phyloP scores from a whole-genome alignment of 2,329 filamentous ascomycete species.

The Leptographium radiaticola region DNA sequence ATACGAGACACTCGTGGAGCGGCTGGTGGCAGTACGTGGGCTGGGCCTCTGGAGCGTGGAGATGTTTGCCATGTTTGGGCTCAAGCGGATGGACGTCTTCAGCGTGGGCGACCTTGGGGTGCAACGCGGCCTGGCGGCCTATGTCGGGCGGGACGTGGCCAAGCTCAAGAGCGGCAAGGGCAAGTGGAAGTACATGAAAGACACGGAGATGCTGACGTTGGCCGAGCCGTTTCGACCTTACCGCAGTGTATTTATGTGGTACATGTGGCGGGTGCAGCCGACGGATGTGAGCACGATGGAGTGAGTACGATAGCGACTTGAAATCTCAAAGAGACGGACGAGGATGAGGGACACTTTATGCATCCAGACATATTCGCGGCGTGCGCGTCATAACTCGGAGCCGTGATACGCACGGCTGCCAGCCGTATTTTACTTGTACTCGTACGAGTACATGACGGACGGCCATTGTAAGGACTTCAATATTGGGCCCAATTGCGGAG shows the following conservation, averaged over 20 bases:
- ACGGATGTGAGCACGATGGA: constrained; percentile 54
- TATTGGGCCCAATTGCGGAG: too few relatives aligned
- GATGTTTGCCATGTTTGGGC: constrained; percentile 95
- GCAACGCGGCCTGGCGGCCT: constrained; percentile 86
- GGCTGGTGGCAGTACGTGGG: constrained; percentile 73
- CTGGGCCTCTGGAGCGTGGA: constrained; percentile 86
- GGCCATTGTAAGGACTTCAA: too few relatives aligned
- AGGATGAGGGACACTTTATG: not conserved
- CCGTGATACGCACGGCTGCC: too few relatives aligned
- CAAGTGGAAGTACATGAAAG: constrained; percentile 97
- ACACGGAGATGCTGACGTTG: constrained; percentile 79
- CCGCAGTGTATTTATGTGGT: constrained; percentile 93
- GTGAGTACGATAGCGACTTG: not conserved
- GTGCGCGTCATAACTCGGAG: too few relatives aligned
- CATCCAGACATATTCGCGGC: too few relatives aligned
- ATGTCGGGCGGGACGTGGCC: constrained; percentile 66
- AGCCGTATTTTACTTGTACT: too few relatives aligned
- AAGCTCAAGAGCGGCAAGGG: constrained; percentile 76
- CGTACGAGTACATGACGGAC: too few relatives aligned
- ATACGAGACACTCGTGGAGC: constrained; percentile 76
- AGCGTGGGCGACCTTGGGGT: constrained; percentile 85
- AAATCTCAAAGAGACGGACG: not conserved
- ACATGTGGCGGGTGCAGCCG: constrained; percentile 83
- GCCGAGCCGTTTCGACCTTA: constrained; percentile 75
- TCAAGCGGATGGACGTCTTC: constrained; percentile 92